These are phyloP conservation scores for Musa schizocarpa DNA, from an alignment of 176 grass and related monocot species.

Conservation along the genomic window DNA sequence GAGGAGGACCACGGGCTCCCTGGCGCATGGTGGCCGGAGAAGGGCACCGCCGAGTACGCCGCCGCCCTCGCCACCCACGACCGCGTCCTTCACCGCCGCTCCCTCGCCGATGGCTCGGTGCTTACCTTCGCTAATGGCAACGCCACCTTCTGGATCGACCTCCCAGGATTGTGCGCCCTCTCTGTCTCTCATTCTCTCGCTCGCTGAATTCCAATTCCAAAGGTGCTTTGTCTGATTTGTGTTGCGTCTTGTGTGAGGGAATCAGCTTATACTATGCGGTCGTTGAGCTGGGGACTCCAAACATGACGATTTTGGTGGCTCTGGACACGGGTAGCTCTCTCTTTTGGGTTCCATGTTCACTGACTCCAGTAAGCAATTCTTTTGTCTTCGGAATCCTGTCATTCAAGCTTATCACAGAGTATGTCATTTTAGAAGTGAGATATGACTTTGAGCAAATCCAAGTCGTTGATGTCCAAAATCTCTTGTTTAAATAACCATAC, in stretches of 20 bases:
- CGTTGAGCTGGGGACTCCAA: constrained; percentile 70
- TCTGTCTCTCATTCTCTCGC: background rate
- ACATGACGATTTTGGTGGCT: constrained; percentile 67
- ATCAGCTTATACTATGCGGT: constrained; percentile 67
- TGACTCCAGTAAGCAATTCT: too few species aligned
- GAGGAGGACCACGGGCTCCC: constrained; percentile 33
- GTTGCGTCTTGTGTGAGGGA: too few species aligned
- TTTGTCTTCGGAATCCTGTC: too few species aligned
- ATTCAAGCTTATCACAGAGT: too few species aligned
- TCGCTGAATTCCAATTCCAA: too few species aligned
- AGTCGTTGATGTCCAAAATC: too few species aligned
- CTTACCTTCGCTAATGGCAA: constrained; percentile 55
- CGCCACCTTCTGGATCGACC: constrained; percentile 5
- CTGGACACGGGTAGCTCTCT: constrained; percentile 86
- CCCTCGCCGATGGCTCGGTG: constrained; percentile 29
- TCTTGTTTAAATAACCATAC: too few species aligned
- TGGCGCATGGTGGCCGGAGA: constrained; percentile 21
- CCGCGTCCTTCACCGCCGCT: constrained; percentile 31
- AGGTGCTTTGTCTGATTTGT: background rate
- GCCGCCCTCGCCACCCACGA: constrained; percentile 49
- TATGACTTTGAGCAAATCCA: too few species aligned
- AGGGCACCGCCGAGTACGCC: constrained; percentile 59
- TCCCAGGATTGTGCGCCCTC: constrained; percentile 34
- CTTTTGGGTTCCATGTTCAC: constrained; percentile 75
- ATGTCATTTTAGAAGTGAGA: too few species aligned